Conservation (phyloP, 495 filamentous ascomycete species). For the Darksidea phi region DNA sequence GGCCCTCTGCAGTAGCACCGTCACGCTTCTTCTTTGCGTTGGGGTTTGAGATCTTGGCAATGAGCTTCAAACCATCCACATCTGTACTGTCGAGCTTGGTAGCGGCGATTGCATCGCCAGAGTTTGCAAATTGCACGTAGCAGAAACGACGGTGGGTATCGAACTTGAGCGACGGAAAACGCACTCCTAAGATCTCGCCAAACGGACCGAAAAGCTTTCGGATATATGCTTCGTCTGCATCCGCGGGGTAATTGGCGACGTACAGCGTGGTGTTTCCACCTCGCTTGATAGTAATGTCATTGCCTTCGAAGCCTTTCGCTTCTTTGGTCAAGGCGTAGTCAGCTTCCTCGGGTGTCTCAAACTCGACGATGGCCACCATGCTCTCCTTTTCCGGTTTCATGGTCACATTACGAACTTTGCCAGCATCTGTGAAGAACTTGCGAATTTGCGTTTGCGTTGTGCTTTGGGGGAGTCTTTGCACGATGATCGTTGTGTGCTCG, state of each 20-base stretch:
- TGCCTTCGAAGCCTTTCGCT: slow-evolving; percentile 68
- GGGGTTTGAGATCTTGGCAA: slow-evolving; percentile 82
- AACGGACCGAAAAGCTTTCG: slow-evolving; percentile 71
- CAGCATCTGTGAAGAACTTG: slow-evolving; percentile 77
- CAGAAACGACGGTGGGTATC: slow-evolving; percentile 88
- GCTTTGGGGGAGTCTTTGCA: slow-evolving; percentile 68
- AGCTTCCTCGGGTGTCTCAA: slow-evolving; percentile 75
- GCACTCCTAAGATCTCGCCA: slow-evolving; percentile 80
- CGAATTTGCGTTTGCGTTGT: slow-evolving; percentile 70
- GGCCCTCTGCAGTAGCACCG: slow-evolving; percentile 77
- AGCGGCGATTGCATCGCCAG: slow-evolving; percentile 62
- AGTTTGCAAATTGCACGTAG: slow-evolving; percentile 78
- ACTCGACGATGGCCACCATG: slow-evolving; percentile 79
- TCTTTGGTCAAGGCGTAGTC: slow-evolving; percentile 75
- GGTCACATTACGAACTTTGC: slow-evolving; percentile 36
- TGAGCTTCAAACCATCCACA: slow-evolving; percentile 64
- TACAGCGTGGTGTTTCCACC: slow-evolving; percentile 77
- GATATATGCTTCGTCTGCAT: slow-evolving; percentile 78
- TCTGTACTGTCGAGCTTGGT: slow-evolving; percentile 67
- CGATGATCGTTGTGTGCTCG: slow-evolving; percentile 81
- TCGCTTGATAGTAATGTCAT: slow-evolving; percentile 67
- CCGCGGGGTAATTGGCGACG: slow-evolving; percentile 86
- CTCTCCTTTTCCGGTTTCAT: slow-evolving; percentile 65
- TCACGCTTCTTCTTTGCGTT: slow-evolving; percentile 70
- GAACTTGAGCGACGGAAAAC: slow-evolving; percentile 86